These are phyloP conservation scores for Umbelopsis ramanniana DNA, from an alignment of 192 early-diverging fungal species.

Conservation along the genomic window DNA sequence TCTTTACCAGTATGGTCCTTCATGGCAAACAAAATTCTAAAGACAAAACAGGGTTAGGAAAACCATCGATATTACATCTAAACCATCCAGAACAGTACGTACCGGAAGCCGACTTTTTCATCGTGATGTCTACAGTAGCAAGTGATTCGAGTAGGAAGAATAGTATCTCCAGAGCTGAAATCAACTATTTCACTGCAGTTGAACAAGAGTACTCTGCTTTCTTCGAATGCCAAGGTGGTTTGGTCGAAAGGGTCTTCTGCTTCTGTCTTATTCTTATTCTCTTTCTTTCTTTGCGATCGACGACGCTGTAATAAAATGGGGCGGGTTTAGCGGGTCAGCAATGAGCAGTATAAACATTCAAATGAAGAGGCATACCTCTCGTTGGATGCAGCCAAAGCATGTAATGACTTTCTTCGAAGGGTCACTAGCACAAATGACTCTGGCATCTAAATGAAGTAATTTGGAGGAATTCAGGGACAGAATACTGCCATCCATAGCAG, in stretches of 20 bases:
- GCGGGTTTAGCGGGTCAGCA: not conserved
- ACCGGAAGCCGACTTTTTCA: slow-evolving; percentile 92
- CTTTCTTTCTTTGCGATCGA: slow-evolving; percentile 64
- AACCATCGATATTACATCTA: not conserved
- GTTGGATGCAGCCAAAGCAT: slow-evolving; percentile 82
- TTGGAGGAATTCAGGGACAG: slow-evolving; percentile 16
- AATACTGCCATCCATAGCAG: slow-evolving; percentile 35
- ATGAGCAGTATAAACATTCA: not conserved
- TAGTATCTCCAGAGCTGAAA: slow-evolving; percentile 87
- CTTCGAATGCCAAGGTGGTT: slow-evolving; percentile 70
- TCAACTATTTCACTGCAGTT: slow-evolving; percentile 88
- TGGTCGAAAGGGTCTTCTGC: slow-evolving; percentile 49
- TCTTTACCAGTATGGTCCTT: slow-evolving; percentile 69
- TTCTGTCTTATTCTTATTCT: slow-evolving; percentile 44
- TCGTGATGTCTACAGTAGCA: slow-evolving; percentile 97
- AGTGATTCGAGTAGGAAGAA: slow-evolving; percentile 93
- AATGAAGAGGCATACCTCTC: slow-evolving; percentile 58
- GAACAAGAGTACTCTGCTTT: slow-evolving; percentile 85
- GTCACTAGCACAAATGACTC: slow-evolving; percentile 87
- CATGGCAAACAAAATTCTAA: slow-evolving; percentile 78
- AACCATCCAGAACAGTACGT: not conserved
- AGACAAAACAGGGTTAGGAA: not conserved
- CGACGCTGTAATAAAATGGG: slow-evolving; percentile 52
- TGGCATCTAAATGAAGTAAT: slow-evolving; percentile 75
- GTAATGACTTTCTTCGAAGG: slow-evolving; percentile 75